Evolutionary conservation across 345 rosid species (phyloP), one percentile per base, ranked within the genome.

Genomic region (thale cress (Arabidopsis thaliana)): DNA sequence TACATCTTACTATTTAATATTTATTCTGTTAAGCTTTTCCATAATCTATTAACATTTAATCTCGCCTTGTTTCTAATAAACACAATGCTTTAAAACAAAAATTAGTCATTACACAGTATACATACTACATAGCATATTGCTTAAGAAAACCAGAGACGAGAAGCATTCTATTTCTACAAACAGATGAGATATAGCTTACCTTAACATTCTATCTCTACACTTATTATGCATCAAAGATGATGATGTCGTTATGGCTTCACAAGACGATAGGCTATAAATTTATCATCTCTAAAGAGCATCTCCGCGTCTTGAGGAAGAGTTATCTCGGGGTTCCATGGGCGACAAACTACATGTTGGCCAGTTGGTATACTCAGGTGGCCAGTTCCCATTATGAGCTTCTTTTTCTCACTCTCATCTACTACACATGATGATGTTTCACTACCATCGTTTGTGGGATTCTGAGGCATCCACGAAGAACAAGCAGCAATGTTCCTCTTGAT

Each of bases 201-300:
- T 58, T 16, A 6, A 8, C 6, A 41, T 37, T 59, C 65, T 36
- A 33, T 2, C 63, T 3, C 2, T 2, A 32, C 37, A 32, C 23
- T 2, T 28, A 28, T 32, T 14, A 56, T 28, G 60, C 60, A 67
- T 40, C 51, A 68, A 40, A 28, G 30, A 20, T 42, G 30, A 20
- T 42, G 42, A 56, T 7, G 58, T 52, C 48, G 4, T 46, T 50
- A 49, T 3, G 25, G 72, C 10, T 71, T 71, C 37, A 5, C 1
- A 6, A 64, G 24, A 38, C 80, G 72, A 41, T 71, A 77, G 41
- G 81, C 72, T 49, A 78, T 42, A 52, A 65, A 78, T 6, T 33
- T 78, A 59, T 71, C 77, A 44, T 78, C 81, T 41, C 77, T 78
- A 44, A 71, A 78, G 14, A 78, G 49, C 67, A 71, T 57, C 77